These are phyloP conservation scores for Alternaria incomplexa DNA, from an alignment of 2,329 filamentous ascomycete species.

Conservation along the genomic window DNA sequence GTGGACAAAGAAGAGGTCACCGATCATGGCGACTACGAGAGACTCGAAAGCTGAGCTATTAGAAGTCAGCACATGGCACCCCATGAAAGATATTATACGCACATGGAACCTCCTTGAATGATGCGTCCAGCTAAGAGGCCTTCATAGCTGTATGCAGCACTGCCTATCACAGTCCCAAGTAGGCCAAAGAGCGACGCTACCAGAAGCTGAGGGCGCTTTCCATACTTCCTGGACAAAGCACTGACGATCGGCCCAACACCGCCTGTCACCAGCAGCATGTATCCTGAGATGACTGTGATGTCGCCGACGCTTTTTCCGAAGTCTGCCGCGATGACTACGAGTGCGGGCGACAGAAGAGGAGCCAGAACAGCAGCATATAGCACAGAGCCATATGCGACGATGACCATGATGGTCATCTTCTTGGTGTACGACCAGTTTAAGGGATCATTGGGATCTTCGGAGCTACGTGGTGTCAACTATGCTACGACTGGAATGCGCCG, in stretches of 20 bases:
- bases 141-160: slow-evolving; percentile 36
- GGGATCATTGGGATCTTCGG: slow-evolving; percentile 45
- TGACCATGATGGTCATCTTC: slow-evolving; percentile 42
- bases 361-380: slow-evolving; percentile 43
- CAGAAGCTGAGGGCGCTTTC: slow-evolving; percentile 42
- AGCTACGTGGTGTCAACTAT: slow-evolving; percentile 49
- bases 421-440: slow-evolving; percentile 43
- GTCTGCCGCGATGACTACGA: slow-evolving; percentile 42
- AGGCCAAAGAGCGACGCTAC: slow-evolving; percentile 39
- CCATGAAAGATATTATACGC: not conserved
- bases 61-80: slow-evolving; percentile 18
- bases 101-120: slow-evolving; percentile 39
- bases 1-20: slow-evolving; percentile 47
- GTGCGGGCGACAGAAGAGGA: slow-evolving; percentile 45
- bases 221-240: slow-evolving; percentile 40
- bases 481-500: not conserved
- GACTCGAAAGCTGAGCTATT: slow-evolving; percentile 44
- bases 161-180: slow-evolving; percentile 37
- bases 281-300: slow-evolving; percentile 48
- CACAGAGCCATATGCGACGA: slow-evolving; percentile 41
- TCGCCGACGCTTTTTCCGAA: slow-evolving; percentile 35
- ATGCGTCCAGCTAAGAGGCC: slow-evolving; percentile 41
- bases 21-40: slow-evolving; percentile 44
- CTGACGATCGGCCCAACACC: slow-evolving; percentile 43
- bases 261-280: slow-evolving; percentile 45